Conservation (phyloP, 2,329 filamentous ascomycete species). For the Xylaria sp. region DNA sequence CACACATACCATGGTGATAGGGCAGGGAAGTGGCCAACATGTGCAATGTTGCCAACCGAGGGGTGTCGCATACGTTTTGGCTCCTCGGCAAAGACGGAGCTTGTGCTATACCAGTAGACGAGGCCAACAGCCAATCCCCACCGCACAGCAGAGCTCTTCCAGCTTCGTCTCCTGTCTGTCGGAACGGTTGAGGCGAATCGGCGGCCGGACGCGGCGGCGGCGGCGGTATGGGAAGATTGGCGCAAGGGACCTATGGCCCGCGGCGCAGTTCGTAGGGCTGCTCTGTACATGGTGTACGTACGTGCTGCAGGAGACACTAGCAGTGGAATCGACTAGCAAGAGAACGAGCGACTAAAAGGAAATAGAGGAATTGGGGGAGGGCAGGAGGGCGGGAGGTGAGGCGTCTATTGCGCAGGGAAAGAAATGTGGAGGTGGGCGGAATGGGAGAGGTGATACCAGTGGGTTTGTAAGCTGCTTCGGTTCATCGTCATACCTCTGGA, state of each 20-base stretch:
- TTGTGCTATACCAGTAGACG: constrained; percentile 95
- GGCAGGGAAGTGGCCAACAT: not conserved
- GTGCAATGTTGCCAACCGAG: not conserved
- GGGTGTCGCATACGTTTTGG: constrained; percentile 65
- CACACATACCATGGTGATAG: not conserved
- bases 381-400: not conserved
- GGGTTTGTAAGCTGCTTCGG: constrained; percentile 23
- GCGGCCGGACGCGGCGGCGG: constrained; percentile 49
- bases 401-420: not conserved
- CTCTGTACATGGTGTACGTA: constrained; percentile 55
- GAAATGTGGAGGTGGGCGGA: not conserved
- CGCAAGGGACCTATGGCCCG: constrained; percentile 52
- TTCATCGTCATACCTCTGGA: constrained; percentile 9
- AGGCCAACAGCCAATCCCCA: constrained; percentile 77
- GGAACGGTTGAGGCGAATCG: constrained; percentile 62
- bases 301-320: not conserved
- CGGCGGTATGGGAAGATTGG: constrained; percentile 44
- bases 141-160: constrained; percentile 77
- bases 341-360: constrained; percentile 2
- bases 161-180: constrained; percentile 73
- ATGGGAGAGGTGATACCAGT: not conserved
- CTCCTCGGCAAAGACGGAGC: constrained; percentile 84
- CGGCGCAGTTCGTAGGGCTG: constrained; percentile 55
- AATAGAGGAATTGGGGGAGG: not conserved
- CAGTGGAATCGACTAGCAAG: not conserved